Conservation (phyloP, 768 basidiomycete genomes). For the Serendipita sp. region DNA sequence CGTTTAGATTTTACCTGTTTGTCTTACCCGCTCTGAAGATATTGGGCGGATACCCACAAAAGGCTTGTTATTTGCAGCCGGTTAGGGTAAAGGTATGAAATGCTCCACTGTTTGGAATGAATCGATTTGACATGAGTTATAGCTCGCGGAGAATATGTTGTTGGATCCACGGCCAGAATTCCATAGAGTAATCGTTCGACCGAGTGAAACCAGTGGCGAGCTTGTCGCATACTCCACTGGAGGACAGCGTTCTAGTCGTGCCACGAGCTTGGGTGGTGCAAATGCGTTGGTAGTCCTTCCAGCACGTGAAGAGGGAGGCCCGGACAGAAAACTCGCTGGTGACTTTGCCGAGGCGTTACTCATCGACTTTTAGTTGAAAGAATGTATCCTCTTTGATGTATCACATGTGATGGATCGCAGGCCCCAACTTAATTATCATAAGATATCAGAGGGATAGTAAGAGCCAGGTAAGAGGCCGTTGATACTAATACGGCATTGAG, state of each 20-base stretch:
- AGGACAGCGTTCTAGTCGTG: constrained; percentile 70
- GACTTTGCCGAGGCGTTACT: constrained; percentile 42
- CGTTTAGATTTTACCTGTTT: constrained; percentile 48
- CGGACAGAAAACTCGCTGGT: constrained; percentile 26
- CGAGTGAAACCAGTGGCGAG: constrained; percentile 22
- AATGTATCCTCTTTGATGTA: too few relatives aligned
- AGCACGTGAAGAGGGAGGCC: constrained; percentile 17
- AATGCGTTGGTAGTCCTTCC: constrained; percentile 68
- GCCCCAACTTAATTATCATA: too few relatives aligned
- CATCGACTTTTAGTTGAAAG: constrained; percentile 25
- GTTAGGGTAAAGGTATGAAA: constrained; percentile 42
- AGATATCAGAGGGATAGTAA: too few relatives aligned
- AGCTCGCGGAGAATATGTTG: constrained; percentile 30
- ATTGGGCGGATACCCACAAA: constrained; percentile 49
- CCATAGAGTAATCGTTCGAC: constrained; percentile 52
- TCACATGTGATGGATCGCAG: background rate
- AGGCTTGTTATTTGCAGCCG: constrained; percentile 39
- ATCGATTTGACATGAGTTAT: constrained; percentile 1
- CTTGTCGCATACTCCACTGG: constrained; percentile 66
- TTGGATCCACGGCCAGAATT: constrained; percentile 68
- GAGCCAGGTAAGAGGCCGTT: too few relatives aligned
- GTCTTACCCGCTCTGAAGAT: constrained; percentile 63
- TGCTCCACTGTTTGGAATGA: background rate
- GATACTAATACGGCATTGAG: too few relatives aligned
- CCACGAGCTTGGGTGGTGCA: constrained; percentile 63